Evolutionary conservation across 2,329 filamentous ascomycete species (phyloP).

Genomic region (Coniochaeta pulveracea): DNA sequence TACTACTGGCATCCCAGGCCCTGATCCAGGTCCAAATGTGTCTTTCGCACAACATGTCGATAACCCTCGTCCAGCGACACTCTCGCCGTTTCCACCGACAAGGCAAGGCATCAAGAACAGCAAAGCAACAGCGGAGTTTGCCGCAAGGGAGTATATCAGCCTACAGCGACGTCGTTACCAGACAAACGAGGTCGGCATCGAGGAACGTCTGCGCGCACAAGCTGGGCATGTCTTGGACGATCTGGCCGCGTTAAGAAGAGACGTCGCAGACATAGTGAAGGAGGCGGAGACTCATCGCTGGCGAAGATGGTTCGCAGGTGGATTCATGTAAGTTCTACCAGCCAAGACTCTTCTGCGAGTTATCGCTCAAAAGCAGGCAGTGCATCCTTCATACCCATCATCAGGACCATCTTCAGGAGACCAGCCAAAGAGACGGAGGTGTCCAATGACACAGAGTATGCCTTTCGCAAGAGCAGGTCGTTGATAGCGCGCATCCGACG

Average conservation of each 20-base stretch:
- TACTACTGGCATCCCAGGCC: no score
- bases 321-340: constrained; percentile 33
- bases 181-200: constrained; percentile 15
- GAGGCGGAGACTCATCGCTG: constrained; percentile 36
- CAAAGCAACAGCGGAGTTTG: constrained; percentile 16
- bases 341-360: no score
- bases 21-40: constrained; percentile 2
- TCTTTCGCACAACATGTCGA: no score
- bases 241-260: constrained; percentile 29
- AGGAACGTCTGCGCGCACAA: constrained; percentile 30
- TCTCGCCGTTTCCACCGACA: constrained; percentile 6
- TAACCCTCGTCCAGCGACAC: constrained; percentile 5
- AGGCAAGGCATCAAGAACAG: constrained; percentile 10
- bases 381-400: constrained; percentile 37
- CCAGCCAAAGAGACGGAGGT: constrained; percentile 23
- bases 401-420: constrained; percentile 39
- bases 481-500: constrained; percentile 37
- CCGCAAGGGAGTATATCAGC: constrained; percentile 21
- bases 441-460: constrained; percentile 45
- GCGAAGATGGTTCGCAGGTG: constrained; percentile 40
- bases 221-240: constrained; percentile 30
- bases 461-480: constrained; percentile 37
- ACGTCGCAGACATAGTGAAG: constrained; percentile 30
- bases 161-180: constrained; percentile 18
- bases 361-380: constrained; percentile 16